Evolutionary conservation across 2,329 filamentous ascomycete genomes (phyloP).

Genomic region (Fusarium nanum): DNA sequence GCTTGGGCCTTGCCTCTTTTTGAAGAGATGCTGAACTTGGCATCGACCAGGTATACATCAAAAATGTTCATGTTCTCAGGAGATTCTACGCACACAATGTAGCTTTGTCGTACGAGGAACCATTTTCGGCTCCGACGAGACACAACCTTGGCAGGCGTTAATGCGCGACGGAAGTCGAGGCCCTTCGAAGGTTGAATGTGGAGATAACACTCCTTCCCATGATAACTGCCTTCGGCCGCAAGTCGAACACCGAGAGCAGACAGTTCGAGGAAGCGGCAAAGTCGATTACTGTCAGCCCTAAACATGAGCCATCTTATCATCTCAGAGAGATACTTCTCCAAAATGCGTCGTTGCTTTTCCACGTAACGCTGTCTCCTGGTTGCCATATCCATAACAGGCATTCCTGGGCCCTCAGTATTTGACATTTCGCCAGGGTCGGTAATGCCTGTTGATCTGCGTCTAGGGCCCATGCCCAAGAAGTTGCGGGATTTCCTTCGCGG

Average conservation of each 20-base stretch:
- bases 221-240: conserved; percentile 94
- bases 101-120: conserved; percentile 98
- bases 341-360: conserved; percentile 83
- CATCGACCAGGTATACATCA: conserved; percentile 96
- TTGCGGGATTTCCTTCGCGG: conserved; percentile 64
- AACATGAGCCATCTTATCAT: conserved; percentile 99
- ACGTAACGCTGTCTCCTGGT: conserved; percentile 70
- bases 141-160: conserved; percentile 82
- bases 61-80: conserved; percentile 99
- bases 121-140: conserved; percentile 90
- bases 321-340: conserved; percentile 91
- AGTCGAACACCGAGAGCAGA: conserved; percentile 94
- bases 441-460: conserved; percentile 64
- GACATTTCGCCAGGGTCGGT: conserved; percentile 61
- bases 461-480: conserved; percentile 59
- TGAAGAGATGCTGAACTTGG: conserved; percentile 83
- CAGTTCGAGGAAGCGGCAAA: conserved; percentile 95
- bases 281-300: conserved; percentile 90
- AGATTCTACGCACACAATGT: conserved; percentile 97
- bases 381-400: conserved; percentile 62
- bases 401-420: conserved; percentile 55
- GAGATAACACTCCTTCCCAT: conserved; percentile 95
- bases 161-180: conserved; percentile 83
- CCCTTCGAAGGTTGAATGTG: conserved; percentile 93
- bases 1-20: conserved; percentile 71